These are phyloP conservation scores for Sporothrix euskadiensis DNA, from an alignment of 2,329 filamentous ascomycete species.

Conservation along the genomic window DNA sequence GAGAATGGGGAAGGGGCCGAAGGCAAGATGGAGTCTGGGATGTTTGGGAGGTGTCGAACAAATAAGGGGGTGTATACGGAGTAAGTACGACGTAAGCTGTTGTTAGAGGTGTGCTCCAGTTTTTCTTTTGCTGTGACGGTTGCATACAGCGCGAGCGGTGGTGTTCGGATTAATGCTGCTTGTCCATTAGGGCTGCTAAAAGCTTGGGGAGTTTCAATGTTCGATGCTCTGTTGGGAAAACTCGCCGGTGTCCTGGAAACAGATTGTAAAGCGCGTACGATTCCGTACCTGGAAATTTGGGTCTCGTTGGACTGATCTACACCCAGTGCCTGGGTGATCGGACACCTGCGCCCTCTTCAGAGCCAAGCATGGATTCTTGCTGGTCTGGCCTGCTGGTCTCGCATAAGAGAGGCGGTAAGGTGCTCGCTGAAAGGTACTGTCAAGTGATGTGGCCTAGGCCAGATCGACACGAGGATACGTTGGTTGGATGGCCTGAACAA, in stretches of 20 bases:
- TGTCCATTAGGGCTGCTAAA: background rate
- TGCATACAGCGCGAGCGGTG: background rate
- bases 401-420: background rate
- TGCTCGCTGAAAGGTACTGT: background rate
- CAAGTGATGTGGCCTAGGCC: background rate
- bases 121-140: conserved; percentile 11
- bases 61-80: background rate
- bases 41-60: background rate
- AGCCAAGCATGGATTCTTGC: background rate
- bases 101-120: background rate
- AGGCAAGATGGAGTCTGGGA: background rate
- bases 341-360: conserved; percentile 17
- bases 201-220: background rate
- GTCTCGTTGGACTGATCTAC: background rate
- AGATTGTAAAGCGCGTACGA: conserved; percentile 9
- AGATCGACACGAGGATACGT: conserved; percentile 6
- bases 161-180: background rate
- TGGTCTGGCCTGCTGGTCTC: background rate
- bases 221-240: background rate
- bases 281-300: background rate
- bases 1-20: background rate
- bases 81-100: background rate
- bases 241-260: background rate
- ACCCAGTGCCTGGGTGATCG: background rate
- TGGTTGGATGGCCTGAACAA: background rate